Evolutionary conservation across 192 early-diverging fungal genomes (phyloP).

Genomic region (Gonapodya sp.): DNA sequence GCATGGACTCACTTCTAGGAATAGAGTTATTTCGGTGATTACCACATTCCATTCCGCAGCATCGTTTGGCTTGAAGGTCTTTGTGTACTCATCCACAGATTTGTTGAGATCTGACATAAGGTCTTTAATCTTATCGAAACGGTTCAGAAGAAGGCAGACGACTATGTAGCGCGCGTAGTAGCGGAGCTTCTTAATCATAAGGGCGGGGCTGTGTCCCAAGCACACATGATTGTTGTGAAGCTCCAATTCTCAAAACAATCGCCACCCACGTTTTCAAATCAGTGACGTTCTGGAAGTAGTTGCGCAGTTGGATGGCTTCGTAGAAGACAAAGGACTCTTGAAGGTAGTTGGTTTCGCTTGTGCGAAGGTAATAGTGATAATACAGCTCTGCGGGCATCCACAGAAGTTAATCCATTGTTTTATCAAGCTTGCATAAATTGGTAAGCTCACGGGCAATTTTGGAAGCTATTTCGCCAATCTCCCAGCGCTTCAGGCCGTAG

Average conservation of each 20-base stretch:
- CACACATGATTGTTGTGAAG: background rate
- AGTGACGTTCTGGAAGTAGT: constrained; percentile 90
- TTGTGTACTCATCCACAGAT: constrained; percentile 81
- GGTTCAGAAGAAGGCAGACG: constrained; percentile 80
- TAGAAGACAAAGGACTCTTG: constrained; percentile 93
- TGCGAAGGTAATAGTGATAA: constrained; percentile 60
- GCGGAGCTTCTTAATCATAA: constrained; percentile 95
- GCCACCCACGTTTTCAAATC: constrained; percentile 76
- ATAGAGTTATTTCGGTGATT: constrained; percentile 12
- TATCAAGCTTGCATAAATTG: background rate
- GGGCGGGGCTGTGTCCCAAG: constrained; percentile 49
- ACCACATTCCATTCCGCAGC: constrained; percentile 74
- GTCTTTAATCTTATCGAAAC: constrained; percentile 64
- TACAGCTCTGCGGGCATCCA: constrained; percentile 39
- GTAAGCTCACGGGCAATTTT: constrained; percentile 82
- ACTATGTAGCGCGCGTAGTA: constrained; percentile 98
- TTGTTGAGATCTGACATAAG: constrained; percentile 75
- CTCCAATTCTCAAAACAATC: background rate
- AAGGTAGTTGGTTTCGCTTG: constrained; percentile 93
- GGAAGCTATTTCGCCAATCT: constrained; percentile 95
- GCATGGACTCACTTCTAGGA: background rate
- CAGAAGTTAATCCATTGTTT: constrained; percentile 43
- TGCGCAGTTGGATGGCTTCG: constrained; percentile 86
- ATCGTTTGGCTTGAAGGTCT: constrained; percentile 78
- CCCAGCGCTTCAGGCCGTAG: constrained; percentile 92